Conservation (phyloP, 2,329 filamentous ascomycete species). For the Trichophyton benhamiae region DNA sequence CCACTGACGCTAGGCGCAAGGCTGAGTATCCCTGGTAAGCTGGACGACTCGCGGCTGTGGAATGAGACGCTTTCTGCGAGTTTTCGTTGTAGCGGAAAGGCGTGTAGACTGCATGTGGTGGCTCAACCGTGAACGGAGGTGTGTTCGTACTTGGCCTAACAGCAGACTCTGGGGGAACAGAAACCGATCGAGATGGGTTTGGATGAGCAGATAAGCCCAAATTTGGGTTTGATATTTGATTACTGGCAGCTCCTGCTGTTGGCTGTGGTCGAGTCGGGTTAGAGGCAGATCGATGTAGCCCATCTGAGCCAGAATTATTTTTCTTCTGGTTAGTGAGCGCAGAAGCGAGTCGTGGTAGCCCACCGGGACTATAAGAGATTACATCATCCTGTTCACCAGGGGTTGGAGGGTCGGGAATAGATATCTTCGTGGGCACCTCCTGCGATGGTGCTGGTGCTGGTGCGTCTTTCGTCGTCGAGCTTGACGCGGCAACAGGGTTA, state of each 20-base stretch:
- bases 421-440: not conserved
- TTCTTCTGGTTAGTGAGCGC: constrained; percentile 14
- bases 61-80: constrained; percentile 30
- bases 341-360: constrained; percentile 35
- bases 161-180: constrained; percentile 15
- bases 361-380: constrained; percentile 41
- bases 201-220: not conserved
- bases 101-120: constrained; percentile 32
- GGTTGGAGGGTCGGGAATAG: not conserved
- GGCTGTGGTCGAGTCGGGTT: constrained; percentile 13
- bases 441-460: not conserved
- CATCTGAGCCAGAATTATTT: constrained; percentile 7
- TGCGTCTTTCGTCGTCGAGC: not conserved
- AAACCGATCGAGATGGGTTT: constrained; percentile 10
- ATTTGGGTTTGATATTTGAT: not conserved
- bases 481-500: not conserved
- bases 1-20: constrained; percentile 33
- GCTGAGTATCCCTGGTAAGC: constrained; percentile 38
- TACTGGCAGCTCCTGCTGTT: not conserved
- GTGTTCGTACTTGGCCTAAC: constrained; percentile 6
- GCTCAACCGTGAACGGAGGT: constrained; percentile 17
- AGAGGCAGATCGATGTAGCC: constrained; percentile 20
- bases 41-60: constrained; percentile 28
- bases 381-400: constrained; percentile 17
- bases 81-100: constrained; percentile 36